Percentiles rank a stretch among this genome's conserved stretches.
Evolutionary conservation across 345 rosid species (phyloP).

Genomic region (Acer yangbiense): DNA sequence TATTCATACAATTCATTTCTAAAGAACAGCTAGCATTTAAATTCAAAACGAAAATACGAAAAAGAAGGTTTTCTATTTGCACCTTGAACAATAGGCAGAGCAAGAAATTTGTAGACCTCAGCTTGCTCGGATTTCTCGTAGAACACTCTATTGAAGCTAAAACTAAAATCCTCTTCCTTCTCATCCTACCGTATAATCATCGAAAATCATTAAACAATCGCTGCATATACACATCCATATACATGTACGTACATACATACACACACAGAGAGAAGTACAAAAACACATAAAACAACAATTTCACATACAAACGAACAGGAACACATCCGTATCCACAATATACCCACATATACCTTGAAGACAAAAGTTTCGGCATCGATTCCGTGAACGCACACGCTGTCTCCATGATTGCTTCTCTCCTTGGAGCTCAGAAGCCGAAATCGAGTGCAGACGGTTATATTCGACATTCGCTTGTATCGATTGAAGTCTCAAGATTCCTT

Average conservation of each 20-base stretch:
- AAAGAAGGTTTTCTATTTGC: not conserved
- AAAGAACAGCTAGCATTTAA: not conserved
- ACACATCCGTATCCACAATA: too few relatives aligned
- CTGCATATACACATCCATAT: not conserved
- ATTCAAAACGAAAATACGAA: not conserved
- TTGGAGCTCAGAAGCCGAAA: constrained; percentile 73
- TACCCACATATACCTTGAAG: constrained; percentile 48
- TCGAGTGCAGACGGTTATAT: constrained; percentile 73
- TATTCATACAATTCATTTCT: constrained; percentile 2
- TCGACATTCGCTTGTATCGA: constrained; percentile 37
- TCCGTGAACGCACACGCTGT: constrained; percentile 49
- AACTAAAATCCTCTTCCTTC: constrained; percentile 58
- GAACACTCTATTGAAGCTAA: constrained; percentile 59
- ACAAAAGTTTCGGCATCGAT: constrained; percentile 57
- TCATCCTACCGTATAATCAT: constrained; percentile 48
- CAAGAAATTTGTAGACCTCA: constrained; percentile 66
- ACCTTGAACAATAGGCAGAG: constrained; percentile 74
- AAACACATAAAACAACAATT: not conserved
- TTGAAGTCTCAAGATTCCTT: not conserved
- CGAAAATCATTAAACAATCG: not conserved
- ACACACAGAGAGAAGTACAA: not conserved
- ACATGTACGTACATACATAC: too few relatives aligned
- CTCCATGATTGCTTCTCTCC: constrained; percentile 57
- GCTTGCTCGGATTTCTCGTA: constrained; percentile 58
- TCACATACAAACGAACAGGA: not conserved